Evolutionary conservation across 2,329 filamentous ascomycete genomes (phyloP), one percentile per base, ranked within the genome.

Genomic region (Exophiala sideris): DNA sequence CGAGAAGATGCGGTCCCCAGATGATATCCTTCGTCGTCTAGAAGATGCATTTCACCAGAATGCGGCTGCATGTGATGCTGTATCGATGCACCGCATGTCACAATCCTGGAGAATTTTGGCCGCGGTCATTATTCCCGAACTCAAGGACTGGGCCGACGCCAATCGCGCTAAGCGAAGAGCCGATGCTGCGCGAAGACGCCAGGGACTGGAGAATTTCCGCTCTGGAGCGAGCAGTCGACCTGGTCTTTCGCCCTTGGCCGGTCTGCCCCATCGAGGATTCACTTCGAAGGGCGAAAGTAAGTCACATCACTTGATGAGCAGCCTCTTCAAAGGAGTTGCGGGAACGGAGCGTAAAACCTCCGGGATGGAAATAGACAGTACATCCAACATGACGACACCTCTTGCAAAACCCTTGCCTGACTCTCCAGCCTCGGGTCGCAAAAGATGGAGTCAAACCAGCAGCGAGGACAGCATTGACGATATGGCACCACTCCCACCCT

Each of bases 51-150:
- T 83, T 46, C 72, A 78, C 49, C 72, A 76, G 33, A 85, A 84
- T 66, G 78, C 79, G 4, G 69, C 74, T 42, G 73, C 78, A 59
- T 80, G 80, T 21, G 73, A 81, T 57, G 69, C 73, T 52, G 73
- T 75, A 33, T 74, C 76, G 36, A 68, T 77, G 57, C 71, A 77
- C 59, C 73, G 77, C 50, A 68, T 81, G 42, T 79, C 82, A 32
- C 79, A 84, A 58, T 80, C 80, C 16, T 86, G 82, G 82, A 76
- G 75, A 50, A 75, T 85, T 18, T 67, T 83, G 33, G 78, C 76
- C 50, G 72, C 74, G 51, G 73, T 76, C 21, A 71, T 82, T 49
- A 64, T 76, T 2, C 73, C 76, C 53, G 79, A 81, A 54, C 70
- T 82, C 24, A 70, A 70, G 52, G 56, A 63, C 38, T 73, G 71